A percentile compares a stretch with the other conserved stretches of the same genome.
phyloP scores from a whole-genome alignment of 2,329 filamentous ascomycete species.

The Periconia sp. region DNA sequence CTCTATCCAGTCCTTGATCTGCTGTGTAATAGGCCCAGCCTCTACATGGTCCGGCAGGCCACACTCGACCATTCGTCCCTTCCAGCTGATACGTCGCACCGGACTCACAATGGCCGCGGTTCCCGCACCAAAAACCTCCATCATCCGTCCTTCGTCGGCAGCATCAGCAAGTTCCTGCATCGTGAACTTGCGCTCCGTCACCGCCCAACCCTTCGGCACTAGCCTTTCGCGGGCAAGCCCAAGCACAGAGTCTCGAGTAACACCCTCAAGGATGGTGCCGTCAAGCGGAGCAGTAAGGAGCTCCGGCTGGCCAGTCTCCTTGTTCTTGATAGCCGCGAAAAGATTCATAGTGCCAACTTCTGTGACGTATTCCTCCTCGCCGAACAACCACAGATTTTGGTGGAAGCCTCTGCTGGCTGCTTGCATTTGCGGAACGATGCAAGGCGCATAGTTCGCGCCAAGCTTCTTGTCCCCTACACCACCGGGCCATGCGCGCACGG shows the following conservation, averaged over 20 bases:
- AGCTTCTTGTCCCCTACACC: constrained; percentile 98
- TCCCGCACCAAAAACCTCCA: constrained; percentile 93
- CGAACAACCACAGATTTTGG: constrained; percentile 98
- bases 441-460: constrained; percentile 98
- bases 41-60: constrained; percentile 82
- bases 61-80: constrained; percentile 79
- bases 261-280: constrained; percentile 94
- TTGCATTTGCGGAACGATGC: constrained; percentile 93
- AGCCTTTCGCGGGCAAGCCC: constrained; percentile 83
- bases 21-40: constrained; percentile 81
- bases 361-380: constrained; percentile 92
- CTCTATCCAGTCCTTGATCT: constrained; percentile 98
- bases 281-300: constrained; percentile 94
- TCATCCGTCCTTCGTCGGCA: constrained; percentile 78
- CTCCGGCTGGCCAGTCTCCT: constrained; percentile 88
- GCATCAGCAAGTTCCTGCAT: constrained; percentile 87
- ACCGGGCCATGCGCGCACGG: constrained; percentile 95
- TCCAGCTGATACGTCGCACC: constrained; percentile 88
- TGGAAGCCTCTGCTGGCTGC: constrained; percentile 92
- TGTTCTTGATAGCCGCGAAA: constrained; percentile 84
- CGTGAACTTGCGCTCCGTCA: constrained; percentile 88
- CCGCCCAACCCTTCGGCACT: constrained; percentile 82
- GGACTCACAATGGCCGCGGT: constrained; percentile 95
- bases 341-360: constrained; percentile 99
- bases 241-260: constrained; percentile 92